Evolutionary conservation across 352 stramenopile genomes (phyloP).

Genomic region (Discostella stelligera): DNA sequence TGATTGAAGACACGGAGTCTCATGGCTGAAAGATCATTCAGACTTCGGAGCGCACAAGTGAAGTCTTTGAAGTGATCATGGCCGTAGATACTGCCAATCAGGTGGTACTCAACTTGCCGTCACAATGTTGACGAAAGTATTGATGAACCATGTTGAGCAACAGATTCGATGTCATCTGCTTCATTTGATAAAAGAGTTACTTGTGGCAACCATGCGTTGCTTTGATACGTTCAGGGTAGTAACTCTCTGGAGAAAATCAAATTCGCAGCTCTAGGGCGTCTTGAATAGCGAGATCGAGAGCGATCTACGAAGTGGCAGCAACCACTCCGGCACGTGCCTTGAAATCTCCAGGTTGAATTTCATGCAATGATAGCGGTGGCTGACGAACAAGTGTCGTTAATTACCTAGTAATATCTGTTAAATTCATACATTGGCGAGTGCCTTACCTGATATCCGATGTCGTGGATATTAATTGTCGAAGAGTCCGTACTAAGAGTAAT

Average conservation of each 20-base stretch:
- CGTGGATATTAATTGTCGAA: conserved; percentile 56
- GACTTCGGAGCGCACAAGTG: conserved; percentile 7
- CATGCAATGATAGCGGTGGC: conserved; percentile 52
- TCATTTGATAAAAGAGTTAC: not conserved
- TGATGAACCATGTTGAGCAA: conserved; percentile 18
- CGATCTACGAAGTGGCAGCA: conserved; percentile 23
- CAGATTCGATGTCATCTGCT: not conserved
- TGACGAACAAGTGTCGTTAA: conserved; percentile 18
- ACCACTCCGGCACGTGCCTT: conserved; percentile 42
- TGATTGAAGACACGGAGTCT: conserved; percentile 11
- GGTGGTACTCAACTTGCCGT: conserved; percentile 21
- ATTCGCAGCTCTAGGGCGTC: not conserved
- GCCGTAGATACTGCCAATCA: conserved; percentile 5
- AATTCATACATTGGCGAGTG: not conserved
- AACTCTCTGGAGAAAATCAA: conserved; percentile 1
- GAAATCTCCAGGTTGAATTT: conserved; percentile 74
- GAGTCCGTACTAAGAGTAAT: conserved; percentile 67
- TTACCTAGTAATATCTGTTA: not conserved
- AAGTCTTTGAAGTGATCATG: conserved; percentile 8
- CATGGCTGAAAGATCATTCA: conserved; percentile 3
- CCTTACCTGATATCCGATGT: conserved; percentile 77
- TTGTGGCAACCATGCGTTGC: not conserved
- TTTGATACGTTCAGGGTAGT: conserved; percentile 1
- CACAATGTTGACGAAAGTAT: conserved; percentile 11
- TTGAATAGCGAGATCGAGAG: not conserved